phyloP scores from a whole-genome alignment of 306 rosid genomes.

The Clitoria ternatea region DNA sequence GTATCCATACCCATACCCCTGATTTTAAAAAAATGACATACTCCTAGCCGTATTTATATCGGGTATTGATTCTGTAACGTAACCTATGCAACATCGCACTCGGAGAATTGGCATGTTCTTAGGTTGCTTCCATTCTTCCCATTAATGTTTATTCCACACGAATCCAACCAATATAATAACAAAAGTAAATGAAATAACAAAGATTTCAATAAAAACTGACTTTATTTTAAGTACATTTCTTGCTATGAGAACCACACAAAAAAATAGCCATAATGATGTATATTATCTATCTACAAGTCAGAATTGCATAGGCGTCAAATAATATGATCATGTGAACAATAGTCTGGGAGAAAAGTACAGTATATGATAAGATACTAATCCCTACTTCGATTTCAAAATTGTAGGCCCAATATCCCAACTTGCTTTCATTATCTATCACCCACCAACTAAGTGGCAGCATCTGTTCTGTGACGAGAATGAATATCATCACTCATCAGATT shows the following conservation, averaged over 20 bases:
- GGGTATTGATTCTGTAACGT: no score
- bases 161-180: neutral
- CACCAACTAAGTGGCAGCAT: neutral
- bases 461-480: neutral
- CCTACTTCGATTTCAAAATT: conserved; percentile 16
- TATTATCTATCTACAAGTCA: conserved; percentile 7
- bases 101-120: no score
- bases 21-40: no score
- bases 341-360: neutral
- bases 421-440: neutral
- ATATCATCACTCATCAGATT: neutral
- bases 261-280: neutral
- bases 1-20: no score
- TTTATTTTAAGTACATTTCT: neutral
- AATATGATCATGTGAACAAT: neutral
- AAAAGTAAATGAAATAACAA: neutral
- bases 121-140: neutral
- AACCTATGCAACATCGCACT: no score
- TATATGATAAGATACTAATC: neutral
- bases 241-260: neutral
- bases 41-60: no score
- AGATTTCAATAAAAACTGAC: neutral
- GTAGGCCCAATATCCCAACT: conserved; percentile 2
- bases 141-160: neutral
- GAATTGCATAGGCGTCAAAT: neutral